Evolutionary conservation across 2,329 filamentous ascomycete species (phyloP), one percentile per base, ranked within the genome.

Genomic region (Mycosphaerella sp.): DNA sequence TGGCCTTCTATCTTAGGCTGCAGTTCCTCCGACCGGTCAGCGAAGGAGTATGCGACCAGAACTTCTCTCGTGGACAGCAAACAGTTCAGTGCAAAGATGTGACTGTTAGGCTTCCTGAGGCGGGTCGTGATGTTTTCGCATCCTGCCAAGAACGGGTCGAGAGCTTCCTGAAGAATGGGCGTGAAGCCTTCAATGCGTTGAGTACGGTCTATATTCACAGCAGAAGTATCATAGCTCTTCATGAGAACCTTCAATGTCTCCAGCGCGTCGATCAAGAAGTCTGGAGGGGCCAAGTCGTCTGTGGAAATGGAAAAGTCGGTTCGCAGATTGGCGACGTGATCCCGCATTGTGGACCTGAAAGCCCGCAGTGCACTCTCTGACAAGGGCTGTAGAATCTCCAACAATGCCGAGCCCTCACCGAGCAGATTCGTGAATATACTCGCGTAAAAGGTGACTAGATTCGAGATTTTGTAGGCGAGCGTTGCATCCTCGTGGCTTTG

Each of bases 401-500:
- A 76, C 0, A 96, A 76, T 7, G 80, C 76, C 0, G 89, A 88
- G 9, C 84, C 77, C 2, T 77, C 64, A 1, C 87, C 86, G 0
- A 97, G 76, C 0, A 97, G 77, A 62, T 86, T 92, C 12, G 82
- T 75, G 68, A 97, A 96, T 1, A 91, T 96, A 58, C 82, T 78
- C 31, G 82, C 84, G 72, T 98, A 98, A 72, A 98, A 98, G 40
- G 82, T 84, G 41, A 97, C 78, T 1, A 98, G 76, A 63, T 95
- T 96, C 9, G 89, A 85, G 40, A 97, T 83, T 68, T 90, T 93
- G 74, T 95, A 98, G 34, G 89, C 85, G 46, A 90, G 76, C 17
- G 95, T 88, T 0, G 86, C 86, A 55, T 97, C 91, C 63, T 96
- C 91, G 68, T 95, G 92, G 57, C 87, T 87, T 64, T 95, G 90